Evolutionary conservation across 192 early-diverging fungal species (phyloP), one percentile per base, ranked within the genome.

Genomic region (Dissophora globulifera): DNA sequence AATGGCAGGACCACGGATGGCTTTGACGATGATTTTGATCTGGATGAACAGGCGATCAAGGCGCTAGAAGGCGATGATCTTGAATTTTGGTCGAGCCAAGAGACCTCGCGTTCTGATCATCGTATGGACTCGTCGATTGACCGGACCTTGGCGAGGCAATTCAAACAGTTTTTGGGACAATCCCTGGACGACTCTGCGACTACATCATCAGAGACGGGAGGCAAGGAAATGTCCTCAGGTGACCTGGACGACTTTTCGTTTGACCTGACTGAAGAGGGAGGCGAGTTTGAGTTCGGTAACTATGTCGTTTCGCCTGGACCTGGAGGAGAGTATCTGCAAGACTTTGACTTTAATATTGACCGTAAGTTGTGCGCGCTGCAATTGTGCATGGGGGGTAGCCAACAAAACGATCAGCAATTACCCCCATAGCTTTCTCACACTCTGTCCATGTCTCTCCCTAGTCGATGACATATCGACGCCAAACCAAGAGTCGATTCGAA

Each of bases 401-500:
- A n/a, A n/a, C 25, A 29, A n/a, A 1, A 50, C 10, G 17, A 27
- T 10, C 49, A 26, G 4, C 10, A 26, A 13, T 50, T 26, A 1
- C 6, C 4, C n/a, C 15, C 12, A 45, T 45, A 9, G 16, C 43
- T 49, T 48, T n/a, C 46, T 49, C 32, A 5, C 27, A 27, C 4
- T 33, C n/a, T n/a, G n/a, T 29, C 20, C 19, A 26, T 35, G 13
- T 1, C 49, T 12, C n/a, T 47, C 16, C 17, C 19, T 25, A 69
- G 50, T 27, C 3, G 29, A 41, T 11, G 55, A 41, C 32, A 64
- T 58, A 20, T 58, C 70, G 6, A 65, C 70, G 15, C 57, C 62
- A 20, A 75, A 60, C 30, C 70, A 70, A 19, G 81, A 78, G n/a
- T 84, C 79, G 4, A 75, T 87, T 16, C 58, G 49, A 25, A 53